Conservation (phyloP, 257 asterid genomes). For the Solanum tarapatanum region DNA sequence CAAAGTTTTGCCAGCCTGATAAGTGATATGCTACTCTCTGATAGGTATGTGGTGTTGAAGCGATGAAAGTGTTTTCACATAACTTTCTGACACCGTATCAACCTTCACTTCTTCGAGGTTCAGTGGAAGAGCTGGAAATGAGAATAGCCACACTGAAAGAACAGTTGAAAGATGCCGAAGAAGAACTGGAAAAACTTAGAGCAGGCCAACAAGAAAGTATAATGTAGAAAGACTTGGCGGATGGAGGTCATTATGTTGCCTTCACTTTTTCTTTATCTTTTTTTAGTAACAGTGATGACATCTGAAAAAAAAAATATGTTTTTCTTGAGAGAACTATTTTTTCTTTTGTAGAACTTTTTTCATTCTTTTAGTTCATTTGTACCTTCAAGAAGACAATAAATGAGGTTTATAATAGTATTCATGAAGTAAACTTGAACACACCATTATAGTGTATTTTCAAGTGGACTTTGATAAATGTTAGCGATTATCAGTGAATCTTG, state of each 20-base stretch:
- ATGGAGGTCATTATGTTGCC: neutral
- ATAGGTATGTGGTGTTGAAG: constrained; percentile 84
- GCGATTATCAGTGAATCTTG: neutral
- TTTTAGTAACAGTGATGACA: neutral
- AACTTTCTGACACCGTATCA: constrained; percentile 52
- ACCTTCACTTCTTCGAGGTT: constrained; percentile 50
- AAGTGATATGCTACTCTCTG: neutral
- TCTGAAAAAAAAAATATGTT: neutral
- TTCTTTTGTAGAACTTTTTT: neutral
- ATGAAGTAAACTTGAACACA: neutral
- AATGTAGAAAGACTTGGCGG: neutral
- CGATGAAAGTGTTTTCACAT: constrained; percentile 55
- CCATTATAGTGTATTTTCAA: neutral
- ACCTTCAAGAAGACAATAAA: neutral
- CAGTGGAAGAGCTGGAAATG: constrained; percentile 56
- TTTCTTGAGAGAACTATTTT: neutral
- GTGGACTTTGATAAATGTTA: neutral
- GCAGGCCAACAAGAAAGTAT: constrained; percentile 58
- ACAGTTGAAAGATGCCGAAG: constrained; percentile 62
- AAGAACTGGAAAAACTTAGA: constrained; percentile 46
- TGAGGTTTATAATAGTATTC: neutral
- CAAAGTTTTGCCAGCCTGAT: neutral
- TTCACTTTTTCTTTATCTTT: neutral
- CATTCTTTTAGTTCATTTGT: neutral
- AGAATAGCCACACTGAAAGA: constrained; percentile 49